Base-by-base conservation (phyloP, 257 asterid genomes). In the Cynanchum wilfordii region DNA sequence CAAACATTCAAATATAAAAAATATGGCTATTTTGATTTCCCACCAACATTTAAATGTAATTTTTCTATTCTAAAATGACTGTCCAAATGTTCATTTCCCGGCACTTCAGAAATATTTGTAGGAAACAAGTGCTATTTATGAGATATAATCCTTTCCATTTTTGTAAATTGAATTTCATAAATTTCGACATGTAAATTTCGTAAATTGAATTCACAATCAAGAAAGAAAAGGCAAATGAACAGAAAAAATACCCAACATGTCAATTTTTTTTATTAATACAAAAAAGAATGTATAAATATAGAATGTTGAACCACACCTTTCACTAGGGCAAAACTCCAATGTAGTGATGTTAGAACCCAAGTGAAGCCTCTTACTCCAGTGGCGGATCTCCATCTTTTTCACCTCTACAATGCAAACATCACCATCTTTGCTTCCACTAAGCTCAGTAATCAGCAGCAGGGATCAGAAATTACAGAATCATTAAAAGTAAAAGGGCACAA, bases 391-490 rank as follows among this genome's bases (percentile, higher is more conserved):
- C 99, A 95, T 95, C 65, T 78, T 87, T 79, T 88, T 88, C 75
- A 95, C 88, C 77, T 92, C 98, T 56, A 92, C 89, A 7, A 92
- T 89, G 75, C 95, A 90, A 52, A 92, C 78, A 81, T 95, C 99
- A 25, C 99, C 99, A 78, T 95, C 99, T 81, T 89, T 92, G 87
- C 94, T 95, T 75, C 96, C 99, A 79, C 99, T 92, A 75, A 40
- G 60, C 59, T 56, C 83, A 60, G 49, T 27, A 70, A 72, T 9
- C 55, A 57, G 59, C 22, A 15, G 70, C 0, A 54, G 63, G 30
- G 2, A 59, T 1, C 58, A 79, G 42, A 44, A 76, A 49, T 72
- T 27, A 10, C 33, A 55, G 29, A 66, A 47, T 4, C 42, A 22
- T 42, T 1, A 19, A n/a, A 47, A 60, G n/a, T 27, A 69, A 13